Conservation (phyloP, 1,139 yeast genomes). For the Martiniozyma asiatica region DNA sequence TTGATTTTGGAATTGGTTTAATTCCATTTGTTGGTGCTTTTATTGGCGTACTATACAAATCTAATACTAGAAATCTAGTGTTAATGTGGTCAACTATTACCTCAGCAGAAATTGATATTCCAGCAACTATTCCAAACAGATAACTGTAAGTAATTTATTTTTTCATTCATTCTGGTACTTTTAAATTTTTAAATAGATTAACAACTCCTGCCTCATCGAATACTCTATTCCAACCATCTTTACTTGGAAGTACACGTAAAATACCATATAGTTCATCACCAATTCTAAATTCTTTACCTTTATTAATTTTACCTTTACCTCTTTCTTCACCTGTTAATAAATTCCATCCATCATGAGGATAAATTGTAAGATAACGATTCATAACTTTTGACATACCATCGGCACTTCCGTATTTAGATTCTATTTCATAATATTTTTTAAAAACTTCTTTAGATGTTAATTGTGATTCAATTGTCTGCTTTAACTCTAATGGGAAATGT, state of each 20-base stretch:
- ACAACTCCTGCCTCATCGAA: slow-evolving; percentile 16
- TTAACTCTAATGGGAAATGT: too few species aligned
- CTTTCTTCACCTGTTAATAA: not conserved
- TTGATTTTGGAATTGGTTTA: slow-evolving; percentile 61
- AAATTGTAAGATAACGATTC: slow-evolving; percentile 49
- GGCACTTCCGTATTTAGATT: slow-evolving; percentile 52
- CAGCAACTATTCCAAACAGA: too few species aligned
- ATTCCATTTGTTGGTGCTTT: slow-evolving; percentile 67
- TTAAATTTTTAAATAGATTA: too few species aligned
- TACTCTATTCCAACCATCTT: slow-evolving; percentile 17
- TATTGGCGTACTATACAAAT: slow-evolving; percentile 56
- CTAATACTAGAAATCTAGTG: slow-evolving; percentile 51
- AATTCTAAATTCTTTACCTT: slow-evolving; percentile 10
- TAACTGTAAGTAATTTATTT: too few species aligned
- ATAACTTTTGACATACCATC: slow-evolving; percentile 58
- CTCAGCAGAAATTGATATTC: too few species aligned
- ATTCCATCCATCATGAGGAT: too few species aligned
- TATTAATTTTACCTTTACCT: not conserved
- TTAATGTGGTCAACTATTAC: slow-evolving; percentile 5
- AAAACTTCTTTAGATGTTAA: too few species aligned
- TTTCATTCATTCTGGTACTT: too few species aligned
- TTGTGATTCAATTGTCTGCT: too few species aligned
- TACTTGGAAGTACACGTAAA: slow-evolving; percentile 37
- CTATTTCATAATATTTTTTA: slow-evolving; percentile 31
- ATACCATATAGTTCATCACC: slow-evolving; percentile 38